Conservation (phyloP, 768 basidiomycete genomes). For the Hypholoma sublateritium region DNA sequence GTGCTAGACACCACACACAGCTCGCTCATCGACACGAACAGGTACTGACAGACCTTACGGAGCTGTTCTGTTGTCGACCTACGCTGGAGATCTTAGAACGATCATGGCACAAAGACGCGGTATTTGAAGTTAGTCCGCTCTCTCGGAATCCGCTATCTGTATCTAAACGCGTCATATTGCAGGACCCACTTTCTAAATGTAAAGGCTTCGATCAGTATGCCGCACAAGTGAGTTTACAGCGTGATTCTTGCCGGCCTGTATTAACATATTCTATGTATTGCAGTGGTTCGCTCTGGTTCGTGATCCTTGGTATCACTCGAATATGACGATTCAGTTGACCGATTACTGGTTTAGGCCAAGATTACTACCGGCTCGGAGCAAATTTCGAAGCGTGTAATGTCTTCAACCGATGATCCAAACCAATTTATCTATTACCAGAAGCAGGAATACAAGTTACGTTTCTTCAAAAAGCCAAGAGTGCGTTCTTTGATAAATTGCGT, state of each 20-base stretch:
- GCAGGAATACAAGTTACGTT: slow-evolving; percentile 59
- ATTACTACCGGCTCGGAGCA: slow-evolving; percentile 51
- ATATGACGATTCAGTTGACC: background rate
- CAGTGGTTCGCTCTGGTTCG: slow-evolving; percentile 57
- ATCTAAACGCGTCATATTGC: background rate
- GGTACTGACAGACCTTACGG: slow-evolving; percentile 57
- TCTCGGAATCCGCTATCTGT: background rate
- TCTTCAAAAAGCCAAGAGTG: slow-evolving; percentile 53
- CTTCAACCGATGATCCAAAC: slow-evolving; percentile 58
- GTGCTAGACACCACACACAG: slow-evolving; percentile 31
- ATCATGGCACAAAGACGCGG: slow-evolving; percentile 53
- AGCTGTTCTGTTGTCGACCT: slow-evolving; percentile 57
- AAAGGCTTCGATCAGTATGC: slow-evolving; percentile 50
- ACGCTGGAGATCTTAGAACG: slow-evolving; percentile 51
- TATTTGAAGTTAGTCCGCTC: slow-evolving; percentile 45
- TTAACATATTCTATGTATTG: background rate
- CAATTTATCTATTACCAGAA: slow-evolving; percentile 58
- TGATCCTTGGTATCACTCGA: background rate
- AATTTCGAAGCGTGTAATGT: slow-evolving; percentile 53
- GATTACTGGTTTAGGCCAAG: slow-evolving; percentile 42
- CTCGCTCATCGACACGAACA: slow-evolving; percentile 42
- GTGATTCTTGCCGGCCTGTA: background rate
- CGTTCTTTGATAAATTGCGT: slow-evolving; percentile 6
- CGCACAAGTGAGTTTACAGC: slow-evolving; percentile 45
- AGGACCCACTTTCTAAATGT: slow-evolving; percentile 53